Evolutionary conservation across 139 green algal species (phyloP), one percentile per base, ranked within the genome.

Genomic region (Zygnema cylindricum): DNA sequence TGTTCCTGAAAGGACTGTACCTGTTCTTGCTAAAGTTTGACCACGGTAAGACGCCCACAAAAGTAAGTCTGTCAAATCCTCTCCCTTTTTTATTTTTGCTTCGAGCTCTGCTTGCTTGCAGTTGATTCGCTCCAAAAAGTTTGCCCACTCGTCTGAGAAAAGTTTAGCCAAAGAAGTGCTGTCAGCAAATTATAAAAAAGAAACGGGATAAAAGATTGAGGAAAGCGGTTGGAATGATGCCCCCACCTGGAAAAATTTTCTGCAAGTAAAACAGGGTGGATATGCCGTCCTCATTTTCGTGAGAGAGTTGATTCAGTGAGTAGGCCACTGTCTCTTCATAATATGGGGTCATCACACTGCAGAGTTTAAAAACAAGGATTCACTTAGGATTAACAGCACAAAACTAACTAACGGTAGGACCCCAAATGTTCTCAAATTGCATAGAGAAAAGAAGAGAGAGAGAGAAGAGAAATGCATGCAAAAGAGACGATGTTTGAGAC

Each of bases 31-130:
- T 77, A 98, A 94, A 85, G 97, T 94, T 92, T 98, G 96, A 30
- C 95, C 95, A 1, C 96, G 86, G 83, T 96, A 94, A 1, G 92
- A 95, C 36, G 96, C 96, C 96, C 96, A 98, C 88, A 96, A 86
- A 88, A 95, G 95, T 87, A 98, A 85, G 84, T 98, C 91, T 79
- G 91, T 93, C 83, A 93, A 89, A 57, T 93, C 87, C 76, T 93
- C 79, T 1, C 30, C 69, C 63, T 2, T 88, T 22, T 23, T 69
- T 23, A 87, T 78, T 11, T 35, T 69, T 69, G 41, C 43, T 69
- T 76, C 76, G 86, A 69, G 41, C 33, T 92, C 77, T 25, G 87
- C 54, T 1, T 69, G n/a, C 0, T 39, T 42, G 33, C 69, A 55
- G 36, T 35, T 42, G 43, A 92, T 82, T 1, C 88, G 43, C 84